Conservation (phyloP, 2,329 filamentous ascomycete species). For the Penicillium sp. region DNA sequence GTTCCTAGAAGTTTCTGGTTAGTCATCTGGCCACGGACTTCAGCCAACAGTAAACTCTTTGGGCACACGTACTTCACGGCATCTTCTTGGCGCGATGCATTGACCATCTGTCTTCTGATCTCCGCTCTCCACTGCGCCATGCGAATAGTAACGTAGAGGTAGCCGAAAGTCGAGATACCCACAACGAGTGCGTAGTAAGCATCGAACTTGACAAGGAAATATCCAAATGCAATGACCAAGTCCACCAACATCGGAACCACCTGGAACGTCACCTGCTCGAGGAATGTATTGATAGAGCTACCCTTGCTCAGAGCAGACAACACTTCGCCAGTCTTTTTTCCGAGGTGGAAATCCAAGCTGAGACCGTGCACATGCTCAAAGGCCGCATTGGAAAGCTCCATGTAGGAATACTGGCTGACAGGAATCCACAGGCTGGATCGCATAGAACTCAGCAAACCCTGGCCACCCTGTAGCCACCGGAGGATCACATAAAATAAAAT, state of each 20-base stretch:
- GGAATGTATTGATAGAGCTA: slow-evolving; percentile 91
- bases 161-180: slow-evolving; percentile 88
- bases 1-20: slow-evolving; percentile 55
- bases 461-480: slow-evolving; percentile 82
- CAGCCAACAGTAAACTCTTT: background rate
- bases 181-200: slow-evolving; percentile 89
- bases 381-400: slow-evolving; percentile 87
- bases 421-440: slow-evolving; percentile 92
- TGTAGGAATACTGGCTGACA: slow-evolving; percentile 94
- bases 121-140: slow-evolving; percentile 93
- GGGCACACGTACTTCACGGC: slow-evolving; percentile 72
- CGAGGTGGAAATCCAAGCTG: slow-evolving; percentile 93
- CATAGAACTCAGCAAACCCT: slow-evolving; percentile 80
- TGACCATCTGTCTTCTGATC: slow-evolving; percentile 90
- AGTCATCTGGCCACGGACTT: background rate
- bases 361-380: slow-evolving; percentile 97
- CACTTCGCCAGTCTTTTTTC: slow-evolving; percentile 95
- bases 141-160: slow-evolving; percentile 93
- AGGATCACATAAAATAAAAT: slow-evolving; percentile 77
- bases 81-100: slow-evolving; percentile 91
- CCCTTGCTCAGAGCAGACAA: slow-evolving; percentile 95
- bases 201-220: slow-evolving; percentile 78
- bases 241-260: slow-evolving; percentile 95
- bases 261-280: slow-evolving; percentile 95
- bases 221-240: slow-evolving; percentile 78